Percentiles rank a stretch among this genome's conserved stretches.
Conservation (phyloP, 1,284 basidiomycete species). For the Ceratobasidium sp. region DNA sequence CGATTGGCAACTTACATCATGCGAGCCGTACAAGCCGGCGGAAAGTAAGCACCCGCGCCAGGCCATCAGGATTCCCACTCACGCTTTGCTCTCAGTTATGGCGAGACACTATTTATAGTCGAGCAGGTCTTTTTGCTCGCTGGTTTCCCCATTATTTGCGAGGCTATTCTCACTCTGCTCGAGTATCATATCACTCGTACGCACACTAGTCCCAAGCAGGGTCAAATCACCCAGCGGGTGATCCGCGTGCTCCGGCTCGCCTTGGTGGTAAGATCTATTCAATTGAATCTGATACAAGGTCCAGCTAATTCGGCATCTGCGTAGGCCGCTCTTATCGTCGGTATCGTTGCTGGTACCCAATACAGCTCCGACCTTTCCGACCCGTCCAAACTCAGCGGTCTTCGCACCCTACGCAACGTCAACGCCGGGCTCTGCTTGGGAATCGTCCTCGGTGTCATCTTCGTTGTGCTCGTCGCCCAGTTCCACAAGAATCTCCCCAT, state of each 20-base stretch:
- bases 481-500: conserved; percentile 39
- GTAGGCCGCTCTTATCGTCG: conserved; percentile 23
- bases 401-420: conserved; percentile 44
- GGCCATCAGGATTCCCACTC: not conserved
- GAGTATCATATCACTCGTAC: conserved; percentile 43
- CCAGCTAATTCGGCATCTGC: not conserved
- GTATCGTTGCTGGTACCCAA: conserved; percentile 44
- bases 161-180: conserved; percentile 27
- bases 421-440: conserved; percentile 45
- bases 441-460: conserved; percentile 38
- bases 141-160: conserved; percentile 42
- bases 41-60: conserved; percentile 13
- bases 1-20: conserved; percentile 50
- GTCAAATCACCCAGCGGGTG: conserved; percentile 21
- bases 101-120: conserved; percentile 30
- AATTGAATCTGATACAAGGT: not conserved
- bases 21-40: conserved; percentile 48
- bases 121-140: conserved; percentile 38
- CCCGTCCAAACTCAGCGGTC: conserved; percentile 17
- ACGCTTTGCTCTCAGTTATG: not conserved
- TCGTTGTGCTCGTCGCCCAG: conserved; percentile 36
- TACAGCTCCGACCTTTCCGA: conserved; percentile 28
- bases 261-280: conserved; percentile 17
- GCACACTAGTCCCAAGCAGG: conserved; percentile 31
- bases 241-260: conserved; percentile 15